Evolutionary conservation across 176 grass and related monocot genomes (phyloP).

Genomic region (Oryza glumipatula): DNA sequence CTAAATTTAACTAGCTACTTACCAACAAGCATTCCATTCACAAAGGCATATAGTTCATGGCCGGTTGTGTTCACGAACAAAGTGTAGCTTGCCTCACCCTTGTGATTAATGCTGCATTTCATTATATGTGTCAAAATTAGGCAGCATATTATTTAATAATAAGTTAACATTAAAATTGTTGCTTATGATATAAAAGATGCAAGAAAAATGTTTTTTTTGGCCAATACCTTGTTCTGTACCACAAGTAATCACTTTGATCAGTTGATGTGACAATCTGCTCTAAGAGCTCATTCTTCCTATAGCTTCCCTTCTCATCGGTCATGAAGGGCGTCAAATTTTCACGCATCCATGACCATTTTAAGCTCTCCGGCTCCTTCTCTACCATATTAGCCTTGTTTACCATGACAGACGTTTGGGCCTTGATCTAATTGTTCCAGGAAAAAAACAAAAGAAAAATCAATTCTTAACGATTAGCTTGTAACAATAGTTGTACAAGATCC

Average conservation of each 20-base stretch:
- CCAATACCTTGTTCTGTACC: constrained; percentile 78
- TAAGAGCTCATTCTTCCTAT: constrained; percentile 28
- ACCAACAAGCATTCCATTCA: constrained; percentile 52
- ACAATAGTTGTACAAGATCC: too few species aligned
- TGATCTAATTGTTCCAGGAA: constrained; percentile 31
- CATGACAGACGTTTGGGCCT: constrained; percentile 59
- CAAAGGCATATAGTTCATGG: constrained; percentile 51
- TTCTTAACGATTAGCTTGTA: too few species aligned
- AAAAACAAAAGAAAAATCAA: too few species aligned
- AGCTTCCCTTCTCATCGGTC: constrained; percentile 40
- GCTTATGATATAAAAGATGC: too few species aligned
- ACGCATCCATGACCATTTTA: constrained; percentile 49
- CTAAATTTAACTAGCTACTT: background rate
- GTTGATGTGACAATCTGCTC: constrained; percentile 49
- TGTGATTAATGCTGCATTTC: constrained; percentile 38
- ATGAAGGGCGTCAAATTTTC: constrained; percentile 55
- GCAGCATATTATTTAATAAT: too few species aligned
- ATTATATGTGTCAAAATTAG: background rate
- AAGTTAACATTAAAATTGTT: background rate
- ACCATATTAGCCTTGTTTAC: constrained; percentile 43
- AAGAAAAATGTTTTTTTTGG: too few species aligned
- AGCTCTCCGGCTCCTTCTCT: background rate
- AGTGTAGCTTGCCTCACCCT: constrained; percentile 34
- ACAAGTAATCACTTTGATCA: constrained; percentile 86
- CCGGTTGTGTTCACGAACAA: constrained; percentile 51